Evolutionary conservation across 768 basidiomycete species (phyloP), one percentile per base, ranked within the genome.

Genomic region (Macrolepiota albuminosa): DNA sequence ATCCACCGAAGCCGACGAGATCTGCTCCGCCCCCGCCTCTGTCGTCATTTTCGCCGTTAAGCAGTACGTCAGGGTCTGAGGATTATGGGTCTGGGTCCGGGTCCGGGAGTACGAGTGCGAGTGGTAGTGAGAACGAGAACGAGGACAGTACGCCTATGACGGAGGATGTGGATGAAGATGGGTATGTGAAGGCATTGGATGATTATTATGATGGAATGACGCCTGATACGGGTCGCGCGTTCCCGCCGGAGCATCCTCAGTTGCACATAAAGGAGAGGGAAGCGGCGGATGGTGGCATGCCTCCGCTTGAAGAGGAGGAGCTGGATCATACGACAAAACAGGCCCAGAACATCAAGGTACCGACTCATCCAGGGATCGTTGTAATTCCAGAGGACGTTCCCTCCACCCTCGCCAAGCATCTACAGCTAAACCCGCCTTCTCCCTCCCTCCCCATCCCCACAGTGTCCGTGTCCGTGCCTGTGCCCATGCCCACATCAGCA

Each of bases 31-130:
- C 57, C 13, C 57, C 45, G 26, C 40, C 56, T 26, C 64, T 65
- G 31, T 70, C 70, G 40, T 73, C 73, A 16, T 72, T 78, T 4
- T 83, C 84, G 7, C 84, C 84, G 6, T 71, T 78, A 40, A 78
- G 78, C 59, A 79, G 80, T 13, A 76, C 77, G 36, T 84, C 77
- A 57, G 80, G 77, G 1, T 43, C 49, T 2, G 56, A 49, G 21
- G 49, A 42, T 31, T 51, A n/a, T 6, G 47, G 21, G 29, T 57
- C 56, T 7, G 18, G 45, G 13, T 57, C 56, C 8, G 46, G 56
- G 8, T 49, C 56, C 6, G 57, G 40, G 65, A 61, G 34, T 54
- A 64, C 16, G 66, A 59, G 36, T 52, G 37, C 50, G 21, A 36
- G 14, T 34, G 26, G 51, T 14, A 24, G 24, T 8, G 51, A 26